Evolutionary conservation across 805 yeast species (phyloP).

Genomic region (Lipomyces oligophaga): DNA sequence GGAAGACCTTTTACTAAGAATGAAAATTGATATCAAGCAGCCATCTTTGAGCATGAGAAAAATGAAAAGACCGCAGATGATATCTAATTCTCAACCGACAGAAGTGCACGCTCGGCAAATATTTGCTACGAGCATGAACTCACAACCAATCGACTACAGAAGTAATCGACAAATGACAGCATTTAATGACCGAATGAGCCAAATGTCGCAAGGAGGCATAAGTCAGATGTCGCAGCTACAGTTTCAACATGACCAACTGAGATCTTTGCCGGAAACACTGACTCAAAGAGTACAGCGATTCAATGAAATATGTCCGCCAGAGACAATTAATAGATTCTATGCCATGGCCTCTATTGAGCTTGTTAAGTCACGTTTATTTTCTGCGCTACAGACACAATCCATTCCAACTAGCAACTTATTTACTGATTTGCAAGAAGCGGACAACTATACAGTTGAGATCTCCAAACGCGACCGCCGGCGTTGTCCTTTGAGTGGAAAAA

Average conservation of each 20-base stretch:
- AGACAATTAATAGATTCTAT: conserved; percentile 52
- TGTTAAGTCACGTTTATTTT: conserved; percentile 42
- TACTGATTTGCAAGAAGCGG: not conserved
- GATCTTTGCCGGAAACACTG: conserved; percentile 30
- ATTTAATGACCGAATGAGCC: too few relatives aligned
- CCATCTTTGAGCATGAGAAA: not conserved
- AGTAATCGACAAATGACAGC: too few relatives aligned
- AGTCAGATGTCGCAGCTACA: conserved; percentile 17
- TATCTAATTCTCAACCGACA: conserved; percentile 21
- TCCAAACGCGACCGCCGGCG: conserved; percentile 27
- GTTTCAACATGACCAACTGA: conserved; percentile 17
- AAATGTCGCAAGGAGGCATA: not conserved
- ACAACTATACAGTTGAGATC: conserved; percentile 12
- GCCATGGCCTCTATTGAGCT: conserved; percentile 45
- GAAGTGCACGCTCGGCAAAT: conserved; percentile 4
- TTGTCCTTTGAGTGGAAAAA: conserved; percentile 30
- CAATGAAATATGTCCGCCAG: conserved; percentile 38
- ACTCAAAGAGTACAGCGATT: conserved; percentile 31
- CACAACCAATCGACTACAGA: conserved; percentile 11
- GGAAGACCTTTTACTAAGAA: conserved; percentile 47
- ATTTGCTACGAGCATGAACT: not conserved
- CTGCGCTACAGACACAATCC: conserved; percentile 46
- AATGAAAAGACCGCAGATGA: not conserved
- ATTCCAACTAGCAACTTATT: not conserved
- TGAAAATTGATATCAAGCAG: conserved; percentile 43